Base-by-base conservation (phyloP, 2,329 filamentous ascomycete species). In the Phaeophleospora eucalypticola region DNA sequence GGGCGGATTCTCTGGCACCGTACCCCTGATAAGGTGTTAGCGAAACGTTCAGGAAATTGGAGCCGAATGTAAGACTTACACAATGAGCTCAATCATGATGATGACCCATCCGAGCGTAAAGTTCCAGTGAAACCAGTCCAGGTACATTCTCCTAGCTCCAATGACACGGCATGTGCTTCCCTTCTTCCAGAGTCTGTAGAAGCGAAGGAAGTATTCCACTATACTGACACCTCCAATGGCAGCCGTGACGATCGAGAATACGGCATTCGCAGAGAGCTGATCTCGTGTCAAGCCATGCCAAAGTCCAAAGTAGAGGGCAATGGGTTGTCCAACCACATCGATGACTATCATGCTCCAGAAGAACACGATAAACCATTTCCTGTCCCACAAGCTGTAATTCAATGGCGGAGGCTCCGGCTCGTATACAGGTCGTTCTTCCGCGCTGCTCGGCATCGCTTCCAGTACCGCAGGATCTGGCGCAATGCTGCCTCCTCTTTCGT, bases 321-420 rank as follows among this genome's bases (percentile, higher is more conserved):
- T 71, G 15, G 80, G 80, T 65, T 81, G 77, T 46, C 69, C 74
- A 49, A 81, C 68, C 41, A 75, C 78, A 65, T 83, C 80, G 48
- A 82, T 58, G 17, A 82, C 60, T 46, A 82, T 79, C 34, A 83
- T 61, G 0, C 68, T 67, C 80, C 80, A 83, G 66, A 83, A 83
- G 51, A 78, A 65, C 32, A 72, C 66, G 51, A 83, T 81, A 27
- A 73, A 69, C 64, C 73, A 75, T 58, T 79, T 80, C 36, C 80
- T 68, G 7, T 71, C 65, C 40, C 70, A 71, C 35, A 82, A 62
- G 17, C 74, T 74, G 65, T 82, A 82, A 18, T 80, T 75, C 32
- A 82, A 69, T 15, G 73, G 69, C 39, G 78, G 79, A 17, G 73
- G 73, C 33, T 59, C 60, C n/a, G 62, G 61, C 34, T 63, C 60